Conservation (phyloP, 140 eudicot species). For the Oenanthe javanica region DNA sequence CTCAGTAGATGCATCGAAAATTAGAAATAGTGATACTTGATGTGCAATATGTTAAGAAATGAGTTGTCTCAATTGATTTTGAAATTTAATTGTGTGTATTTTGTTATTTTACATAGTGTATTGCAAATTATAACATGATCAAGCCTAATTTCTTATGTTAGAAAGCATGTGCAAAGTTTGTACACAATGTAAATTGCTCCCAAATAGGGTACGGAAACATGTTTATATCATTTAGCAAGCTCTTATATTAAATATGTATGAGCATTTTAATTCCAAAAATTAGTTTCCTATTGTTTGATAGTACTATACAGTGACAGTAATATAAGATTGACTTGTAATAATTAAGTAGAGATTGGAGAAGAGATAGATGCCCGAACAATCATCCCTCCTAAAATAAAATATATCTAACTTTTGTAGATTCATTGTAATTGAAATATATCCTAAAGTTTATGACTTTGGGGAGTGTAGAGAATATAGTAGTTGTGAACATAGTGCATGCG, state of each 20-base stretch:
- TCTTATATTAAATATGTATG: not conserved
- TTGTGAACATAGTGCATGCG: not conserved
- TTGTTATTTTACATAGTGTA: not conserved
- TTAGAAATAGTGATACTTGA: not conserved
- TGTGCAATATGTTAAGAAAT: not conserved
- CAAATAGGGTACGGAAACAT: not conserved
- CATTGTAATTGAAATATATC: not conserved
- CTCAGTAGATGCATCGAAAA: not conserved
- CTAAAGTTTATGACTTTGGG: not conserved
- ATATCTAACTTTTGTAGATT: not conserved
- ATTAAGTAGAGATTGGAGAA: too few species aligned
- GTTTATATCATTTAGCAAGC: not conserved
- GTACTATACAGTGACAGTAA: not conserved
- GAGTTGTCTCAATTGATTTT: not conserved
- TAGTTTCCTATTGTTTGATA: not conserved
- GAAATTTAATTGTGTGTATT: not conserved
- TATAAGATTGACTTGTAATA: too few species aligned
- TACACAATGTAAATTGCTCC: not conserved
- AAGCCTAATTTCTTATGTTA: not conserved
- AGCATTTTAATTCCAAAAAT: not conserved
- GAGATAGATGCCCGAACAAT: too few species aligned
- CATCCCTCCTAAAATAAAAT: not conserved
- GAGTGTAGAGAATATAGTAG: not conserved
- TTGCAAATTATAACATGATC: not conserved
- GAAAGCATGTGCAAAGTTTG: not conserved